phyloP scores from a whole-genome alignment of 2,329 filamentous ascomycete species.

The Pseudocercospora fuligena region DNA sequence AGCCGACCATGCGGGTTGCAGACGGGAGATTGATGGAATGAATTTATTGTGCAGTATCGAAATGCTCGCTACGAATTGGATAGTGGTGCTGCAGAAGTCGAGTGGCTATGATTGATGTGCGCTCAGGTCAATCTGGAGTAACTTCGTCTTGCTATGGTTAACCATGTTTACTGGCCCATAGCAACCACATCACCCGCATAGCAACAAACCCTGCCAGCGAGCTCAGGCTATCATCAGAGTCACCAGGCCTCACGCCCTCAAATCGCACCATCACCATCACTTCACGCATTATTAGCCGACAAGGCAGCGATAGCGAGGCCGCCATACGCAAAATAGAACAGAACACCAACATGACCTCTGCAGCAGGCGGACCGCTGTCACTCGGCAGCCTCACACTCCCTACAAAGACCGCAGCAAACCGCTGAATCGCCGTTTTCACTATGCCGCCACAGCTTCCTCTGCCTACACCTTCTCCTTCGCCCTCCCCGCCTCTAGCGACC shows the following conservation, averaged over 20 bases:
- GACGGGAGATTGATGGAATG: not conserved
- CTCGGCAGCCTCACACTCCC: not conserved
- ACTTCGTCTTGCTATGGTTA: too few species aligned
- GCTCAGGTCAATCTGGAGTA: not conserved
- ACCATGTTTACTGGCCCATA: not conserved
- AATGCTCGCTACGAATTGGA: not conserved
- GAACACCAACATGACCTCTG: not conserved
- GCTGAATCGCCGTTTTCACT: not conserved
- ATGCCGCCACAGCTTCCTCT: constrained; percentile 16
- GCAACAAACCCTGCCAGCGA: not conserved
- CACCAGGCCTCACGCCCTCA: not conserved
- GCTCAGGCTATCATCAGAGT: not conserved
- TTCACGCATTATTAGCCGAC: not conserved
- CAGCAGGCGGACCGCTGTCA: not conserved
- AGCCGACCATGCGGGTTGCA: not conserved
- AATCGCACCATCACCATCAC: not conserved
- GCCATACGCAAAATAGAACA: not conserved
- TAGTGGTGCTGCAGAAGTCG: not conserved
- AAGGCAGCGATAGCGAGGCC: not conserved
- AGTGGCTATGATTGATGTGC: not conserved
- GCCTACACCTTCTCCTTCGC: constrained; percentile 23
- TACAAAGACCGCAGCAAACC: not conserved
- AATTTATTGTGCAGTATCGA: not conserved
- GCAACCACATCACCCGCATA: not conserved
- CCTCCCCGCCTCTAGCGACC: constrained; percentile 22